phyloP scores from a whole-genome alignment of 768 basidiomycete species.

The Mycena galopus region DNA sequence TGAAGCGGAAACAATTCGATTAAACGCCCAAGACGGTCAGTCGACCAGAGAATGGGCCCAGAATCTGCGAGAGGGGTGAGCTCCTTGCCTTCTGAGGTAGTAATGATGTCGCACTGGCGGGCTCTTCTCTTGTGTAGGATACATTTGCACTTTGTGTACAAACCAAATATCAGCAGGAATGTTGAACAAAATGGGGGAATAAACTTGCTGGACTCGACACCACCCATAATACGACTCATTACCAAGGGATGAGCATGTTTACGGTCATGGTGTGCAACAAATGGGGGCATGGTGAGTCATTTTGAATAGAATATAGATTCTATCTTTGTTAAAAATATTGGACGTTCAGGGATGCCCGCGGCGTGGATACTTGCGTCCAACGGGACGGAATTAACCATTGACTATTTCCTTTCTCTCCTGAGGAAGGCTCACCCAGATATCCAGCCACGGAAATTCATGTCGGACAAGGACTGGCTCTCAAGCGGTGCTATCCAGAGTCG shows the following conservation, averaged over 20 bases:
- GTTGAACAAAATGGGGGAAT: constrained; percentile 21
- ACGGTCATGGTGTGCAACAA: constrained; percentile 15
- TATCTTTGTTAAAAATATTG: too few species aligned
- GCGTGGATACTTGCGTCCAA: too few species aligned
- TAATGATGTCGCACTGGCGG: constrained; percentile 8
- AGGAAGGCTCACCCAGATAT: too few species aligned
- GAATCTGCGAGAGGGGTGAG: not conserved
- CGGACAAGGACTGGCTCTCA: too few species aligned
- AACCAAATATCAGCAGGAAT: constrained; percentile 27
- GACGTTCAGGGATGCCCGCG: too few species aligned
- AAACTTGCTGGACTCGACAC: constrained; percentile 29
- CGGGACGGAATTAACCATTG: too few species aligned
- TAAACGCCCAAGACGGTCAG: constrained; percentile 10
- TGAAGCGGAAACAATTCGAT: constrained; percentile 29
- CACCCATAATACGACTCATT: constrained; percentile 33
- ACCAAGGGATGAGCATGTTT: constrained; percentile 25
- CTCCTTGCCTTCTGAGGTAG: constrained; percentile 1
- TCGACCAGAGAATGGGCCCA: constrained; percentile 29
- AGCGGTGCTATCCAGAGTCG: too few species aligned
- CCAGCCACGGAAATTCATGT: too few species aligned
- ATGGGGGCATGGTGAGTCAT: constrained; percentile 19
- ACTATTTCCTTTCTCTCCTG: too few species aligned
- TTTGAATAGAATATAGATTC: not conserved
- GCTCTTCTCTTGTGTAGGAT: too few species aligned
- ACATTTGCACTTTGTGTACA: constrained; percentile 29